Base-by-base conservation (phyloP, 345 rosid species). In the Gossypium anomalum region DNA sequence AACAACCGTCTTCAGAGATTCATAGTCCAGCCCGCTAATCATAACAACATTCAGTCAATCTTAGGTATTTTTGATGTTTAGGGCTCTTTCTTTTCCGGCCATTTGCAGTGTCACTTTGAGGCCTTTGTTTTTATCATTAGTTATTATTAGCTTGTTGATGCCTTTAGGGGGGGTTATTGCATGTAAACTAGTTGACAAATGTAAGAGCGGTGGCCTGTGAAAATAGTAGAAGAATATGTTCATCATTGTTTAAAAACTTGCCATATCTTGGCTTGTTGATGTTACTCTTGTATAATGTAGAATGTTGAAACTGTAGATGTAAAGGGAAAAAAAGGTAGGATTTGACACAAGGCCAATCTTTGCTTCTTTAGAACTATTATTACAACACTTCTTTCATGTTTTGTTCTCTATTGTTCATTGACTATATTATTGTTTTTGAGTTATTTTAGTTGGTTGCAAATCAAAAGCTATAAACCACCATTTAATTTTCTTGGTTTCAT, bases 11-110 rank as follows among this genome's bases (percentile, higher is more conserved):
- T 44, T 38, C 81, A 2, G 62, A 74, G 72, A 59, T 76, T 38
- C 87, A 87, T n/a, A 81, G 79, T 45, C 71, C 77, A 43, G 58
- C 67, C 69, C 78, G 88, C 20, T 87, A 87, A 15, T 82, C 87
- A 72, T 79, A 83, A 64, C 76, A 67, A 78, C 73, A 64, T 67
- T 38, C 57, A 52, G 14, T 76, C 14, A 78, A 22, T 62, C 29
- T 80, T 58, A 23, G 14, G 75, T 11, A 3, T 43, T 72, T 61
- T 43, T 67, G 51, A 78, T 43, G 44, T 68, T 60, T 67, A 49
- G 67, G 80, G 73, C 17, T 78, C n/a, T 38, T 38, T 71, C 61
- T 57, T 61, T 49, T 3, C 78, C 34, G 62, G 78, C 76, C 49
- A 29, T 74, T 47, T 72, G 77, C 77, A 72, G 81, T 65, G 56